phyloP scores from a whole-genome alignment of 495 filamentous ascomycete genomes.

The Trichocladium antarcticum region DNA sequence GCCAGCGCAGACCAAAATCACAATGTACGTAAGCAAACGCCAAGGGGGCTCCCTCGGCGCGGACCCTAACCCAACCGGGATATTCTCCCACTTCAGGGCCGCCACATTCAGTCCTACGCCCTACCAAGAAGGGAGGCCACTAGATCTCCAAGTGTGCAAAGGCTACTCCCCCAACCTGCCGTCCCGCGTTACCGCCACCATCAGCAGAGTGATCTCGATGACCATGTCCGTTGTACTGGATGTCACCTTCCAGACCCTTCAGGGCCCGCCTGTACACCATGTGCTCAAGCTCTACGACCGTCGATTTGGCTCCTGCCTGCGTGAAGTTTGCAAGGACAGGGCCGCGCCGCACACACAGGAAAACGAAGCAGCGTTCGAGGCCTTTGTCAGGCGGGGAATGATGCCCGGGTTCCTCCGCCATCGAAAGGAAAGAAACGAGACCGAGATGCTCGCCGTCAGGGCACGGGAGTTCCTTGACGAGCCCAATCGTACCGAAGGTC shows the following conservation, averaged over 20 bases:
- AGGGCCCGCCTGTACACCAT: background rate
- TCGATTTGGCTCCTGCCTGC: constrained; percentile 6
- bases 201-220: constrained; percentile 3
- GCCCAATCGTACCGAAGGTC: background rate
- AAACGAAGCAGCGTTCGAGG: constrained; percentile 2
- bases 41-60: background rate
- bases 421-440: background rate
- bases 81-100: constrained; percentile 3
- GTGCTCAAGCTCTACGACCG: constrained; percentile 10
- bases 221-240: constrained; percentile 9
- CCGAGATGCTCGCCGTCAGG: background rate
- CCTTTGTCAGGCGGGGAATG: constrained; percentile 5
- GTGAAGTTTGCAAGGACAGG: background rate
- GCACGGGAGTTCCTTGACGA: constrained; percentile 3
- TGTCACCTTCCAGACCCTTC: constrained; percentile 2
- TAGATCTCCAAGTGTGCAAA: constrained; percentile 4
- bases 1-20: constrained; percentile 1
- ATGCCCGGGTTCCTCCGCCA: constrained; percentile 5
- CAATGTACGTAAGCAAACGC: constrained; percentile 3
- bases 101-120: background rate
- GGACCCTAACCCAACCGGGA: background rate
- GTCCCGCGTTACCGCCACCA: constrained; percentile 2
- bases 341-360: background rate
- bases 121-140: constrained; percentile 1
- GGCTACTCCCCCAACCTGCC: constrained; percentile 2